These are phyloP conservation scores for Elongisporangium undulatum DNA, from an alignment of 352 stramenopile genomes.

Conservation along the genomic window DNA sequence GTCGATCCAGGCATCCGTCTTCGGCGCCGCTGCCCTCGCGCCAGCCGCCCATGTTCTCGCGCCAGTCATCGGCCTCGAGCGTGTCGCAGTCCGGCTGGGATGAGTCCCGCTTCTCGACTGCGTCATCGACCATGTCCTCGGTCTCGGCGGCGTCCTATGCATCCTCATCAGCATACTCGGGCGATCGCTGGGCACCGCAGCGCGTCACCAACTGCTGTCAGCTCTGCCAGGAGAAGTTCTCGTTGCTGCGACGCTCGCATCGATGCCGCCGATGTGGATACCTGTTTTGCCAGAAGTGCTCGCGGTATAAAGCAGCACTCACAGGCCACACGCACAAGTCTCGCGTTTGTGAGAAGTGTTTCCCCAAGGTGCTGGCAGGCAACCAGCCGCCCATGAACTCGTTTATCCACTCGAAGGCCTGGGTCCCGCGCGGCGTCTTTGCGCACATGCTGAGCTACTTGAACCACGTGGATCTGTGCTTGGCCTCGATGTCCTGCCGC, in stretches of 20 bases:
- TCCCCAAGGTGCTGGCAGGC: conserved; percentile 76
- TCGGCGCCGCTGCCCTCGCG: neutral
- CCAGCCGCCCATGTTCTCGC: neutral
- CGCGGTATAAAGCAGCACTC: conserved; percentile 69
- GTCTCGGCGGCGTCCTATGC: conserved; percentile 19
- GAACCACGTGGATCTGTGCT: conserved; percentile 81
- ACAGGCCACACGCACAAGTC: conserved; percentile 82
- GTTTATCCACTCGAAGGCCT: conserved; percentile 85
- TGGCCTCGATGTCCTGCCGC: conserved; percentile 82
- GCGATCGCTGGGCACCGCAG: conserved; percentile 65
- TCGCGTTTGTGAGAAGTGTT: conserved; percentile 79
- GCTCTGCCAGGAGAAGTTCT: conserved; percentile 79
- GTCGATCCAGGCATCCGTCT: neutral
- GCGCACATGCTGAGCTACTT: conserved; percentile 85
- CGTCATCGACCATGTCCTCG: conserved; percentile 33
- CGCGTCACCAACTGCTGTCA: conserved; percentile 70
- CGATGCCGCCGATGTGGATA: conserved; percentile 77
- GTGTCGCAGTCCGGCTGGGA: conserved; percentile 24
- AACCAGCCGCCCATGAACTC: conserved; percentile 74
- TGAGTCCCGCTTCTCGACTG: conserved; percentile 61
- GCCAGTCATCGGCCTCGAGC: neutral
- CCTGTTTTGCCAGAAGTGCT: conserved; percentile 83
- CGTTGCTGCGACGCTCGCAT: conserved; percentile 74
- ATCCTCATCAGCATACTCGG: conserved; percentile 25
- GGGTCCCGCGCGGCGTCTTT: conserved; percentile 81